phyloP scores from a whole-genome alignment of 1,284 basidiomycete species.

The Tremellales sp. region DNA sequence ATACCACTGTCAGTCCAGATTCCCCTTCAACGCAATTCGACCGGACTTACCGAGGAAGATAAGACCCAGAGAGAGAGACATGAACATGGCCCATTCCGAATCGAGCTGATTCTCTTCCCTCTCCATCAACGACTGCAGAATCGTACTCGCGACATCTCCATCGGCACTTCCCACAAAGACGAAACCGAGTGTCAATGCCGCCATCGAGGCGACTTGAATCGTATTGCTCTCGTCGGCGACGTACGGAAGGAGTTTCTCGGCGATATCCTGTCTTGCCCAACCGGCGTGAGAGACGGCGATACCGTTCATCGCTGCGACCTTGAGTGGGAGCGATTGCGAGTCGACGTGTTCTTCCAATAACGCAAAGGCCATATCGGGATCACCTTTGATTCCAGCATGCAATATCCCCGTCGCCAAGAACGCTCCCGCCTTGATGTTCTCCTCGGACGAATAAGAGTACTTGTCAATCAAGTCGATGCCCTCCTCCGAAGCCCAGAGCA shows the following conservation, averaged over 20 bases:
- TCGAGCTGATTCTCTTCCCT: conserved; percentile 69
- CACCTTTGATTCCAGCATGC: conserved; percentile 83
- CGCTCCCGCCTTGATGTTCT: conserved; percentile 97
- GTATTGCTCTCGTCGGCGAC: conserved; percentile 74
- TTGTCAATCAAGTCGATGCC: conserved; percentile 95
- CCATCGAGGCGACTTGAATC: conserved; percentile 85
- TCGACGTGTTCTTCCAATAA: conserved; percentile 88
- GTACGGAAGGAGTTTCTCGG: conserved; percentile 70
- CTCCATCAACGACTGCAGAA: conserved; percentile 87
- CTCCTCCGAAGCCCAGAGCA: conserved; percentile 95
- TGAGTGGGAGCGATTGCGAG: conserved; percentile 77
- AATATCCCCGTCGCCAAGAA: conserved; percentile 92
- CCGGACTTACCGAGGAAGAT: conserved; percentile 75
- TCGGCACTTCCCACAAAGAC: conserved; percentile 94
- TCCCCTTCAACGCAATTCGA: neutral
- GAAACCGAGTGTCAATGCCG: conserved; percentile 86
- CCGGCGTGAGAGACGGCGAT: conserved; percentile 93
- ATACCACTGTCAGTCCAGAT: too few relatives aligned
- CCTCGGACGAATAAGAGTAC: conserved; percentile 94
- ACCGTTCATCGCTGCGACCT: conserved; percentile 81
- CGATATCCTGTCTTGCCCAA: conserved; percentile 81
- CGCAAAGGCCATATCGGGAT: conserved; percentile 89
- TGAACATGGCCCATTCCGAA: conserved; percentile 91
- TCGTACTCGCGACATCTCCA: conserved; percentile 84
- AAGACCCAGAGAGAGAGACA: conserved; percentile 84